Conservation (phyloP, 2,329 filamentous ascomycete genomes). For the Paraconiothyrium sp. region DNA sequence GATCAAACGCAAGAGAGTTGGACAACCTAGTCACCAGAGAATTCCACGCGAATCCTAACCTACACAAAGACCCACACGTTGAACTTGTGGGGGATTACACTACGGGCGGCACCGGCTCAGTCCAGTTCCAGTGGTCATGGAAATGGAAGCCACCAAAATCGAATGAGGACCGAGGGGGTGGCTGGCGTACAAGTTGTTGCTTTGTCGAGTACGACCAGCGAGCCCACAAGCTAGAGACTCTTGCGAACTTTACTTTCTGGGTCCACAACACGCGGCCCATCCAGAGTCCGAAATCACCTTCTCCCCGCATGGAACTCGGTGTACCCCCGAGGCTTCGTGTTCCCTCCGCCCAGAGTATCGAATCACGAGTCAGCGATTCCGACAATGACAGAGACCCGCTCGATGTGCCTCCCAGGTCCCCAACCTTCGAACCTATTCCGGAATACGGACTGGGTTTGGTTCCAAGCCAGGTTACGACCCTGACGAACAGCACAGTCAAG, state of each 20-base stretch:
- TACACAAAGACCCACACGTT: slow-evolving; percentile 97
- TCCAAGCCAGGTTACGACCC: slow-evolving; percentile 51
- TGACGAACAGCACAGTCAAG: slow-evolving; percentile 65
- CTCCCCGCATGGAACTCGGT: slow-evolving; percentile 76
- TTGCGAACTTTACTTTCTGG: slow-evolving; percentile 95
- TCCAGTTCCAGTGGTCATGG: slow-evolving; percentile 95
- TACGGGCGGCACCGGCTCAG: slow-evolving; percentile 82
- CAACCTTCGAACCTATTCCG: slow-evolving; percentile 58
- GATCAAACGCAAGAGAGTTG: slow-evolving; percentile 83
- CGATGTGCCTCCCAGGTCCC: slow-evolving; percentile 57
- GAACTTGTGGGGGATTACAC: slow-evolving; percentile 91
- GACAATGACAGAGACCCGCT: slow-evolving; percentile 63
- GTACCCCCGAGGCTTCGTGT: slow-evolving; percentile 81
- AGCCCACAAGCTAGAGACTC: slow-evolving; percentile 85
- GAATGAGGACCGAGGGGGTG: slow-evolving; percentile 82
- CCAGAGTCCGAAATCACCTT: slow-evolving; percentile 59
- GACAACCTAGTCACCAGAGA: slow-evolving; percentile 94
- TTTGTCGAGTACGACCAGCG: slow-evolving; percentile 98
- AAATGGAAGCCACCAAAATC: slow-evolving; percentile 92
- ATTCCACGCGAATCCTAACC: slow-evolving; percentile 95
- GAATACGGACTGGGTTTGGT: slow-evolving; percentile 57
- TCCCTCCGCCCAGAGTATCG: slow-evolving; percentile 86
- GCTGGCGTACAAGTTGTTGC: slow-evolving; percentile 96
- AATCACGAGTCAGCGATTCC: slow-evolving; percentile 79
- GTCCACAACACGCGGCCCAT: slow-evolving; percentile 73